These are phyloP conservation scores for Hymenoscyphus scutula DNA, from an alignment of 2,329 filamentous ascomycete species.

Conservation along the genomic window DNA sequence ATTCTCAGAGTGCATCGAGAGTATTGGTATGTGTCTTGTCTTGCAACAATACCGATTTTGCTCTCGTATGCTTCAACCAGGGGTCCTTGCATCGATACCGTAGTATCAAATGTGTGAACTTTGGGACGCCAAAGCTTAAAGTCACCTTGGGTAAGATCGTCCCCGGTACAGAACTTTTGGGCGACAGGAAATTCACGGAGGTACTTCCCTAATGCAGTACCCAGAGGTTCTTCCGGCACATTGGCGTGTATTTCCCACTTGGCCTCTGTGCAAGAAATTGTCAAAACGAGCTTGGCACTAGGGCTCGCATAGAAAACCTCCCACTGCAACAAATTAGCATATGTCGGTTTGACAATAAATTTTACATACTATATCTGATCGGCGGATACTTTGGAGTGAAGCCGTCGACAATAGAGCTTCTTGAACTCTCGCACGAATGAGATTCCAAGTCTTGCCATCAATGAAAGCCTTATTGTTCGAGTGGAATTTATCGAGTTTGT, in stretches of 20 bases:
- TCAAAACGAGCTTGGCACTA: conserved; percentile 41
- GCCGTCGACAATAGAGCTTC: conserved; percentile 37
- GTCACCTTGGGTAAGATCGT: conserved; percentile 38
- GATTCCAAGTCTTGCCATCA: conserved; percentile 33
- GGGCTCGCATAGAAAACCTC: conserved; percentile 42
- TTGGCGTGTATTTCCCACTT: conserved; percentile 49
- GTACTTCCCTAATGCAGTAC: conserved; percentile 40
- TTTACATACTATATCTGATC: conserved; percentile 28
- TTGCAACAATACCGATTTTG: conserved; percentile 21
- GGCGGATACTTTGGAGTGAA: conserved; percentile 35
- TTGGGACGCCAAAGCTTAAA: conserved; percentile 47
- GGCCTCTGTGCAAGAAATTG: conserved; percentile 34
- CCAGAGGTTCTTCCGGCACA: conserved; percentile 35
- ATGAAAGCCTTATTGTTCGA: conserved; percentile 19
- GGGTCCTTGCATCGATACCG: conserved; percentile 38
- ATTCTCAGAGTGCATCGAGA: conserved; percentile 42
- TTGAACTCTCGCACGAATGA: conserved; percentile 36
- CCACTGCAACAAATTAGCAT: conserved; percentile 35
- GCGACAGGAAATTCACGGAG: conserved; percentile 46
- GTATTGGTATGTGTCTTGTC: conserved; percentile 37
- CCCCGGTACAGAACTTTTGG: conserved; percentile 40
- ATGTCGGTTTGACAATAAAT: too few relatives aligned
- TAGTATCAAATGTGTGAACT: conserved; percentile 37
- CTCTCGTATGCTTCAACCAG: conserved; percentile 24
- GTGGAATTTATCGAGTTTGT: conserved; percentile 14